phyloP scores from a whole-genome alignment of 306 rosid species.

The Carpinus viminea region DNA sequence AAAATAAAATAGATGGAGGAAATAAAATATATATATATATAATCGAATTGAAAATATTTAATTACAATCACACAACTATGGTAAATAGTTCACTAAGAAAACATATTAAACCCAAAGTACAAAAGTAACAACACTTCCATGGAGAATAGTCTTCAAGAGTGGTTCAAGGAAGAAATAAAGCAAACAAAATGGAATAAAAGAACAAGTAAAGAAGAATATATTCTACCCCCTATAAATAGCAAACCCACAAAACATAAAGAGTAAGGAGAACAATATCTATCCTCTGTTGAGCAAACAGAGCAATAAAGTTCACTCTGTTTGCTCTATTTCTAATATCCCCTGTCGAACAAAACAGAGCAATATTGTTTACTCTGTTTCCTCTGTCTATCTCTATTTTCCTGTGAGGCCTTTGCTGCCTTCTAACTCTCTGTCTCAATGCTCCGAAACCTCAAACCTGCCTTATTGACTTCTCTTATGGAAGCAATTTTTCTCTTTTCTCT shows the following conservation, averaged over 20 bases:
- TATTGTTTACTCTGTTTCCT: not conserved
- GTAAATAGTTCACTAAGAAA: too few relatives aligned
- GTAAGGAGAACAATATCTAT: slow-evolving; percentile 5
- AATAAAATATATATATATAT: too few relatives aligned
- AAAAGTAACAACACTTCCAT: not conserved
- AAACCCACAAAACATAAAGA: not conserved
- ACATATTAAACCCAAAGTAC: too few relatives aligned
- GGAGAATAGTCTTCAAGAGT: slow-evolving; percentile 18
- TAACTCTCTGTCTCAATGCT: slow-evolving; percentile 48
- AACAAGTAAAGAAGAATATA: slow-evolving; percentile 15
- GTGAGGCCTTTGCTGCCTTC: slow-evolving; percentile 5
- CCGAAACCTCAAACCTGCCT: slow-evolving; percentile 24
- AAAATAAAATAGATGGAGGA: too few relatives aligned
- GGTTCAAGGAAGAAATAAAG: slow-evolving; percentile 27
- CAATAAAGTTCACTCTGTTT: not conserved
- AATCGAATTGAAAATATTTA: too few relatives aligned
- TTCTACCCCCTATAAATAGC: slow-evolving; percentile 34
- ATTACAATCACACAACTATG: too few relatives aligned
- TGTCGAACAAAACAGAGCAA: not conserved
- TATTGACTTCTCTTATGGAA: slow-evolving; percentile 23
- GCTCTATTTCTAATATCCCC: not conserved
- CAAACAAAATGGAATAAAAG: slow-evolving; percentile 26
- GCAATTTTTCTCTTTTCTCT: slow-evolving; percentile 34
- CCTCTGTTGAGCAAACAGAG: slow-evolving; percentile 4
- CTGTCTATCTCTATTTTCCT: slow-evolving; percentile 6